Base-by-base conservation (phyloP, 2,329 filamentous ascomycete species). In the Scedosporium apiospermum region DNA sequence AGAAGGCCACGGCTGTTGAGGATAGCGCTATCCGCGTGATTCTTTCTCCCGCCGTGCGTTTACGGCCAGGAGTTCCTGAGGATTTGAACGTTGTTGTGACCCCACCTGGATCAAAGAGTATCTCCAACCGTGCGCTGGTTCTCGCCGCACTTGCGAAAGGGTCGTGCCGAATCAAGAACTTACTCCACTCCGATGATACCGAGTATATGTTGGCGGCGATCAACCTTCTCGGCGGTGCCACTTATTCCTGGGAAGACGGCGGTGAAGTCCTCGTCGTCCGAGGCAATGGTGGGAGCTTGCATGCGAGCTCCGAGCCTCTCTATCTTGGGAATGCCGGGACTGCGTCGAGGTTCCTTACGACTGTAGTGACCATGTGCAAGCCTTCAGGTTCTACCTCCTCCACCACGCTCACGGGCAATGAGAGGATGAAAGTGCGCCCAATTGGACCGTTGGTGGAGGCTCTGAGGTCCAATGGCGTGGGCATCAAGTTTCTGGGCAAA, bases 161-260 rank as follows among this genome's bases (percentile, higher is more conserved):
- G 18, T 86, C 88, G 27, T 97, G 93, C 71, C 88, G 89, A 46
- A 89, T 99, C 73, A 93, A 86, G 74, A 98, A 99, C 69, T 79
- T 99, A 38, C 82, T 99, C 10, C 93, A 97, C 75, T 98, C 95
- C 0, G 95, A 98, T 69, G 95, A 99, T 71, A 96, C 93, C 0
- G 91, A 98, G 73, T 95, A 91, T 74, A 99, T 99, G 95, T 80
- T 99, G 55, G 91, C 91, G 63, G 93, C 95, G n/a, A 87, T 99
- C 63, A 83, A 85, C 27, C 87, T 88, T 69, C 83, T 99, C 26
- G 88, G 90, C 38, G 95, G 93, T 34, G 93, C 93, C 18, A 89
- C 88, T 0, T 98, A 96, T 76, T 85, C 88, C 0, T 99, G 93
- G 93, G 91, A 97, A 74, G 90, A 97, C 61, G 89, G 92, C 63